phyloP scores from a whole-genome alignment of 306 rosid genomes.

The Cucurbita maxima region DNA sequence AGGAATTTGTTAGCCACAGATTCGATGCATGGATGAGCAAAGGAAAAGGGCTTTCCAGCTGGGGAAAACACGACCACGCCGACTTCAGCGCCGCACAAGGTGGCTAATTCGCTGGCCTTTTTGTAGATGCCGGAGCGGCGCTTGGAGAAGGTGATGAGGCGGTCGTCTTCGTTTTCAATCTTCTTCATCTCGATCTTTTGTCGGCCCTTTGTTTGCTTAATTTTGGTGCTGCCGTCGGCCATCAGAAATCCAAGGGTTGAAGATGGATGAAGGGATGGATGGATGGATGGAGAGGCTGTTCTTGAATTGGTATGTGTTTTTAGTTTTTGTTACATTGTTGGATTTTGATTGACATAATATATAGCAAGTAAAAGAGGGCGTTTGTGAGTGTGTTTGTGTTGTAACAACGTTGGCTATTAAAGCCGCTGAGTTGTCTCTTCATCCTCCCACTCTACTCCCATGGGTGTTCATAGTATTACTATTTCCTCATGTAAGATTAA shows the following conservation, averaged over 20 bases:
- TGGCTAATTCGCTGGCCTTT: constrained; percentile 16
- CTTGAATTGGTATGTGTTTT: background rate
- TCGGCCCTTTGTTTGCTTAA: constrained; percentile 20
- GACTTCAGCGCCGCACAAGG: constrained; percentile 23
- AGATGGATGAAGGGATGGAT: background rate
- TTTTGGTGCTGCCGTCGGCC: background rate
- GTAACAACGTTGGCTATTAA: constrained; percentile 1
- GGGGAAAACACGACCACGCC: constrained; percentile 21
- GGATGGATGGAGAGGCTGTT: background rate
- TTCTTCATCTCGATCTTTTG: constrained; percentile 26
- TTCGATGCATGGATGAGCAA: constrained; percentile 17
- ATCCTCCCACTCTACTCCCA: background rate
- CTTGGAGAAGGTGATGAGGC: constrained; percentile 19
- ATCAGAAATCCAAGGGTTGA: background rate
- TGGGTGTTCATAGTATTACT: too few relatives aligned
- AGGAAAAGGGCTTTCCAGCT: constrained; percentile 22
- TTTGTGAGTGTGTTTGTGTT: background rate
- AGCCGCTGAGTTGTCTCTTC: background rate
- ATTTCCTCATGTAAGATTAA: too few relatives aligned
- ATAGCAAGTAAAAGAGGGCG: background rate
- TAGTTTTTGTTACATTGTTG: background rate
- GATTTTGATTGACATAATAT: background rate
- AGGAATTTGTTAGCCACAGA: background rate
- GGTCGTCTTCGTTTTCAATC: constrained; percentile 20
- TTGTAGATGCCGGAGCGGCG: constrained; percentile 19